Base-by-base conservation (phyloP, 2,329 filamentous ascomycete genomes). In the Colletotrichum karsti region DNA sequence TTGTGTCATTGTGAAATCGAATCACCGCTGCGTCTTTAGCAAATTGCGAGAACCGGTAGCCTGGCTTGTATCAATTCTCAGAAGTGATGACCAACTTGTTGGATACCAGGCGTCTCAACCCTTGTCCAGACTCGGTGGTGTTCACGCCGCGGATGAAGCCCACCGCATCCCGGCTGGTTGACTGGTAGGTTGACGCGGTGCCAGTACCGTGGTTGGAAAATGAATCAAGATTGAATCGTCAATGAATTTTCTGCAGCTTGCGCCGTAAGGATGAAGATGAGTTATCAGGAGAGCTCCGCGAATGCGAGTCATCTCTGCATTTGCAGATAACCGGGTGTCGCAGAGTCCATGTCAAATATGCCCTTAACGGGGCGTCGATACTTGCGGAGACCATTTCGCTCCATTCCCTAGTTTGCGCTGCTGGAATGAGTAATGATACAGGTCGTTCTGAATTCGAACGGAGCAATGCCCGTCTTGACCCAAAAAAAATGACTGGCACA, bases 341-440 rank as follows among this genome's bases (percentile, higher is more conserved):
- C n/a, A 50, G 3, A 8, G 13, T 13, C 33, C 33, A 35, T 35
- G 33, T 2, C 12, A 13, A 12, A 18, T 48, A 41, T 12, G 42
- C 39, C 42, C n/a, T 37, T 18, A 56, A 30, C 35, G 33, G 42
- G 44, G 46, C n/a, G n/a, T 26, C 22, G 33, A 12, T 15, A 39
- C 33, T n/a, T 55, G 22, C 42, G 55, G 57, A 18, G 22, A 54
- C 22, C 30, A 20, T 26, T 20, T 35, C 9, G 33, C n/a, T 48
- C 24, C 64, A 53, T 63, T 63, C 53, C 44, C 26, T 24, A 53
- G 51, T n/a, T 28, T 37, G 26, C 37, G 51, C 30, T 39, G 37
- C 28, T 44, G 44, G 64, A 67, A 64, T 64, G 64, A 15, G 22
- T 39, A 63, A 57, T 57, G 51, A 56, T 42, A 35, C 59, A 57